Base-by-base conservation (phyloP, 2,329 filamentous ascomycete species). In the Paecilomyces formosus region DNA sequence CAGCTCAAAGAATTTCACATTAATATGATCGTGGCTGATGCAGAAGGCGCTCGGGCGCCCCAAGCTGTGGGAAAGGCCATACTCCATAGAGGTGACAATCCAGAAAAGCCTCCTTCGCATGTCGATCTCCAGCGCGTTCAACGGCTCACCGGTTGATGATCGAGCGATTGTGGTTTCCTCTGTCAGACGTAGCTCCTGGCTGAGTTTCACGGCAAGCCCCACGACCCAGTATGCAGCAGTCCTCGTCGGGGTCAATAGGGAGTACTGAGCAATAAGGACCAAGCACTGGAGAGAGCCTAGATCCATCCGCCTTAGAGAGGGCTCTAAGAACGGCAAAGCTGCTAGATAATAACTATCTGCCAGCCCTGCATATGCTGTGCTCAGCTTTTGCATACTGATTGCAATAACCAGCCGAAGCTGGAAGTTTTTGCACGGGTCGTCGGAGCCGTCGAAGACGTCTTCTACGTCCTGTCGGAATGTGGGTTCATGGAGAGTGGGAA, bases 341-440 rank as follows among this genome's bases (percentile, higher is more conserved):
- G 92, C 89, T 22, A 97, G 82, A 69, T 97, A 97, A 76, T 96
- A 97, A 70, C 91, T 92, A 74, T 97, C 93, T 30, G 94, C 93
- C 28, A 97, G 79, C 24, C 92, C 92, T n/a, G 92, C 92, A 72
- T 94, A 97, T 63, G 90, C 87, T 0, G 88, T 85, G 70, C 92
- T 90, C 67, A 97, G 82, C 73, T 95, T 96, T 74, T 97, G 93
- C 74, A 97, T 84, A 71, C 91, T 93, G 68, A 97, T 96, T 30
- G 94, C 93, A 68, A 97, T 86, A 56, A 97, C 90, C 85, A 97
- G 92, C 59, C 90, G 87, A 55, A 95, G 78, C 52, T 93, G 84
- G 67, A 97, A 97, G 67, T 94, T 92, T 69, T 92, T 87, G 71
- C 92, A 93, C 0, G 91, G 82, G 65, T 96, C 89, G 4, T 77